Percentiles rank a stretch among this genome's conserved stretches.
phyloP scores from a whole-genome alignment of 371 early-diverging fungal species.

The Fennellomyces sp. region DNA sequence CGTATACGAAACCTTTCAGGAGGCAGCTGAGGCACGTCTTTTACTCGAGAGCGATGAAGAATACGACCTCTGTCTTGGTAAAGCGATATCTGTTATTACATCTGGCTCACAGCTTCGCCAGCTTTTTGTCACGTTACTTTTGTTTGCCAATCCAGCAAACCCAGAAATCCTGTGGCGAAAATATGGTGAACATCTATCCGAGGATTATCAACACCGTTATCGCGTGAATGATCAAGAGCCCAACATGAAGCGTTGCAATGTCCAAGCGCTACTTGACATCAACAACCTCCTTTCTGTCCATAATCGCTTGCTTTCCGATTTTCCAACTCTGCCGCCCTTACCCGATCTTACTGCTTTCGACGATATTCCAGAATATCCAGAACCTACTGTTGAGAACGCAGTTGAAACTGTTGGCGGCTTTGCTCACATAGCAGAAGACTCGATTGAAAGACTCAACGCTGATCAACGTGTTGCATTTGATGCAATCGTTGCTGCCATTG shows the following conservation, averaged over 20 bases:
- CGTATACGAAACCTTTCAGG: not conserved
- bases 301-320: not conserved
- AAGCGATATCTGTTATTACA: not conserved
- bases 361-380: no score
- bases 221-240: not conserved
- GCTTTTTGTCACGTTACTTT: constrained; percentile 2
- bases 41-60: constrained; percentile 6
- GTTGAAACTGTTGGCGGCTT: no score
- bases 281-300: not conserved
- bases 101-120: not conserved
- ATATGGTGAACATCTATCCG: not conserved
- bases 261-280: not conserved
- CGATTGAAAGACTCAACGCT: no score
- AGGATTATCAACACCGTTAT: constrained; percentile 6
- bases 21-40: not conserved
- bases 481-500: no score
- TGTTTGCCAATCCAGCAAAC: constrained; percentile 5
- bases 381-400: no score
- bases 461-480: no score
- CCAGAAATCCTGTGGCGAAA: constrained; percentile 5
- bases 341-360: not conserved
- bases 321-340: not conserved
- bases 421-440: no score
- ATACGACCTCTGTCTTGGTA: not conserved
- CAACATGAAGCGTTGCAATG: constrained; percentile 1